Evolutionary conservation across 2,329 filamentous ascomycete genomes (phyloP).

Genomic region (Alternaria alternata): DNA sequence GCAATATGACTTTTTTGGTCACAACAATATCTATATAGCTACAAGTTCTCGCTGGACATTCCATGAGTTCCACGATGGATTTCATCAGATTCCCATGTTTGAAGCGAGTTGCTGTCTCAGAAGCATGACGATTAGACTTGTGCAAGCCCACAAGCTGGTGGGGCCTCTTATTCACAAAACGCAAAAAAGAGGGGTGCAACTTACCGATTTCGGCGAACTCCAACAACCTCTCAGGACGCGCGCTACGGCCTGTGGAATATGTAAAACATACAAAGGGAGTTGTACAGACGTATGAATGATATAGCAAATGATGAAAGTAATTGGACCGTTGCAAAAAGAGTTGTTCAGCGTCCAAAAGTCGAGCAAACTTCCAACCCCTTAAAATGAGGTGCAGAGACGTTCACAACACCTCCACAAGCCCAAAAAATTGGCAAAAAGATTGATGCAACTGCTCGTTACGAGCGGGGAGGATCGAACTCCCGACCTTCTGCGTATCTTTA

Average conservation of each 20-base stretch:
- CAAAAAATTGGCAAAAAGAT: conserved; percentile 24
- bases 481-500: conserved; percentile 47
- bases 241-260: background rate
- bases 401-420: background rate
- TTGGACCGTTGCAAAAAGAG: background rate
- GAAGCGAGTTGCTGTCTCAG: background rate
- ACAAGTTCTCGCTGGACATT: too few relatives aligned
- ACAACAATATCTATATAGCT: background rate
- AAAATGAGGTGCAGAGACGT: background rate
- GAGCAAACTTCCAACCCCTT: background rate
- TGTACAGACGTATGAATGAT: background rate
- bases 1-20: background rate
- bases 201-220: background rate
- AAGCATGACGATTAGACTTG: conserved; percentile 18
- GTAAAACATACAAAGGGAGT: background rate
- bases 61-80: too few relatives aligned
- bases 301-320: background rate
- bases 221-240: background rate
- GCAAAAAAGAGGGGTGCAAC: conserved; percentile 6
- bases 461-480: conserved; percentile 49
- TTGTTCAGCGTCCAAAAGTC: background rate
- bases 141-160: conserved; percentile 5
- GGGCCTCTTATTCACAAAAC: conserved; percentile 5
- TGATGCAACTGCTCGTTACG: conserved; percentile 31
- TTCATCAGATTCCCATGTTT: background rate